A percentile compares a stretch with the other conserved stretches of the same genome.
Evolutionary conservation across 345 rosid species (phyloP).

Genomic region (Eutrema japonicum): DNA sequence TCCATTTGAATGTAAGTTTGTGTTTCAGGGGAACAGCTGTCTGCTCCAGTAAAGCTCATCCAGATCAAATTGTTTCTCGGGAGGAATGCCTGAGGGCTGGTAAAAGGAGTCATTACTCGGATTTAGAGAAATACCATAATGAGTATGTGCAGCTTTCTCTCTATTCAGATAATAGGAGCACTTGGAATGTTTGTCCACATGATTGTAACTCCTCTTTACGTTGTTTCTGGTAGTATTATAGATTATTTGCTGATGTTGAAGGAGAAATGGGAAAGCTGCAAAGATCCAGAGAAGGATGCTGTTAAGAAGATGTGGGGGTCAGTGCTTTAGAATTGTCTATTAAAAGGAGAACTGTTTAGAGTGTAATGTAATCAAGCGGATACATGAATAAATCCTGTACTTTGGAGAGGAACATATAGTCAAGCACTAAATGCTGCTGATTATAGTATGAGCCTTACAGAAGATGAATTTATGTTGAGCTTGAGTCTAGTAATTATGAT

Average conservation of each 20-base stretch:
- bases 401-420: constrained; percentile 18
- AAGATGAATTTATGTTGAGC: constrained; percentile 16
- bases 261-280: constrained; percentile 73
- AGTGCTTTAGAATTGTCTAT: constrained; percentile 37
- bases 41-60: constrained; percentile 78
- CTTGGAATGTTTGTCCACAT: constrained; percentile 25
- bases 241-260: constrained; percentile 73
- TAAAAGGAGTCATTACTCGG: constrained; percentile 59
- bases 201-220: constrained; percentile 38
- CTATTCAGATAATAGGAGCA: constrained; percentile 17
- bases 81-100: constrained; percentile 58
- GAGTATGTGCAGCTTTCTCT: constrained; percentile 62
- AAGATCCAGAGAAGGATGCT: constrained; percentile 69
- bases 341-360: constrained; percentile 14
- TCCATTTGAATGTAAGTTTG: constrained; percentile 46
- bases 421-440: constrained; percentile 8
- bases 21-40: constrained; percentile 79
- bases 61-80: constrained; percentile 65
- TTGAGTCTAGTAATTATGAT: constrained; percentile 1
- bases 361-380: constrained; percentile 5
- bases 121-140: constrained; percentile 73
- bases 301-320: constrained; percentile 66
- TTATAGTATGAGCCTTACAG: constrained; percentile 9
- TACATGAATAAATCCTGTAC: not conserved
- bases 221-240: constrained; percentile 68